phyloP scores from a whole-genome alignment of 1,284 basidiomycete genomes.

The Erythrobasidium hasegawianum region DNA sequence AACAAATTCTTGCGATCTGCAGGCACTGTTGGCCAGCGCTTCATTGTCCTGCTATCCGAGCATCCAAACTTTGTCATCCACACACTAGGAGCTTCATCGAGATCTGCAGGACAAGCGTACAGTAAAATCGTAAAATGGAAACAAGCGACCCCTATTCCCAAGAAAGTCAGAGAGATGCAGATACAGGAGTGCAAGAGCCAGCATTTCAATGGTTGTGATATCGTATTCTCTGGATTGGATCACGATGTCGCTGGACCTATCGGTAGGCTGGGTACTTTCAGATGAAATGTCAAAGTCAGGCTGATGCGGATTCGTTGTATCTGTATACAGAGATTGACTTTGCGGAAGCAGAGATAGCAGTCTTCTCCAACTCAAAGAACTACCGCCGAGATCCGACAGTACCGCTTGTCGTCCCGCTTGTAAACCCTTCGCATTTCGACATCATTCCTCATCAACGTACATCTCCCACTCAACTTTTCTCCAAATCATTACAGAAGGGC shows the following conservation, averaged over 20 bases:
- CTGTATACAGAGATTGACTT: conserved; percentile 81
- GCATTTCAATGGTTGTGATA: conserved; percentile 73
- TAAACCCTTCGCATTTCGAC: conserved; percentile 81
- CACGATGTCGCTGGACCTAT: conserved; percentile 91
- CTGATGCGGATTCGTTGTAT: conserved; percentile 3
- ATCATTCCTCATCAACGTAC: conserved; percentile 79
- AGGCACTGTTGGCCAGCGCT: conserved; percentile 84
- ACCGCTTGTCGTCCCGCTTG: conserved; percentile 95
- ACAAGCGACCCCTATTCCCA: conserved; percentile 73
- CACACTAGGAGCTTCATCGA: conserved; percentile 80
- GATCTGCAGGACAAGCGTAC: conserved; percentile 86
- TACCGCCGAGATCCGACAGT: conserved; percentile 88
- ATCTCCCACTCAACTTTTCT: conserved; percentile 55
- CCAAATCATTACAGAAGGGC: conserved; percentile 62
- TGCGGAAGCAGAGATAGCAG: conserved; percentile 77
- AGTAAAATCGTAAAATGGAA: conserved; percentile 82
- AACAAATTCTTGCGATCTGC: too few species aligned
- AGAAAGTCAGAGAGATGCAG: conserved; percentile 62
- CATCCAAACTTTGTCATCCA: conserved; percentile 91
- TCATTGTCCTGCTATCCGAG: conserved; percentile 78
- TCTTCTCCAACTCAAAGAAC: conserved; percentile 99
- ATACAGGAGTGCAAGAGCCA: conserved; percentile 76
- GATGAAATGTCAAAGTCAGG: not conserved
- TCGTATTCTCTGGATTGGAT: conserved; percentile 94
- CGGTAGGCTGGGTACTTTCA: conserved; percentile 56